A percentile compares a stretch with the other conserved stretches of the same genome.
phyloP scores from a whole-genome alignment of 192 early-diverging fungal genomes.

The Rhizoclosmatium sp. region DNA sequence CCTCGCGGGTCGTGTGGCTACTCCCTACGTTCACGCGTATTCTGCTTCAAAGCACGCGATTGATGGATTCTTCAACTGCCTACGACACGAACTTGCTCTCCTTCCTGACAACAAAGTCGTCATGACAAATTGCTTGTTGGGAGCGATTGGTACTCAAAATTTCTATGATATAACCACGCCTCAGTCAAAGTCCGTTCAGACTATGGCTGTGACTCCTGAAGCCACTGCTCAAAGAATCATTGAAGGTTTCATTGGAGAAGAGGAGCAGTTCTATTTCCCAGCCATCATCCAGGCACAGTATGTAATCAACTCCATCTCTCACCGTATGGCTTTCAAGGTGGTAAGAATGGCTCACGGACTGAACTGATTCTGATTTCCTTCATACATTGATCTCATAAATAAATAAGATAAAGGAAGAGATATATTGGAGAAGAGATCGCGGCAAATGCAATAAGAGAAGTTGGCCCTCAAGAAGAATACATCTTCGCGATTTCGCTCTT shows the following conservation, averaged over 20 bases:
- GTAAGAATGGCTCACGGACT: background rate
- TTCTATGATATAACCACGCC: background rate
- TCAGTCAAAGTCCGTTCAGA: background rate
- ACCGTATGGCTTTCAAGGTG: background rate
- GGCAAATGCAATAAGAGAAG: too few species aligned
- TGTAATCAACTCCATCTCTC: background rate
- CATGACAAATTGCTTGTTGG: conserved; percentile 12
- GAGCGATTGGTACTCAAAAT: conserved; percentile 24
- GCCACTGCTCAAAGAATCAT: conserved; percentile 10
- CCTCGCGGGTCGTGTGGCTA: conserved; percentile 71
- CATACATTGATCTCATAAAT: background rate
- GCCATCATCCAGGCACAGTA: background rate
- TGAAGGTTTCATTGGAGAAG: background rate
- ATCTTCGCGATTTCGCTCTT: conserved; percentile 64
- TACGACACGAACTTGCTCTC: conserved; percentile 71
- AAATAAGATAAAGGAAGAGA: background rate
- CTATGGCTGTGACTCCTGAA: conserved; percentile 19
- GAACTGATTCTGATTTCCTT: background rate
- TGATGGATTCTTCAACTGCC: conserved; percentile 76
- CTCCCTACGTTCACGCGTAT: conserved; percentile 76
- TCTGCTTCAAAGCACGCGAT: conserved; percentile 79
- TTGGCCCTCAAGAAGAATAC: conserved; percentile 45
- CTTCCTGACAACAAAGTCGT: background rate
- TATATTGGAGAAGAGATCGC: background rate
- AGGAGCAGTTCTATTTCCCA: conserved; percentile 18